phyloP scores from a whole-genome alignment of 2,329 filamentous ascomycete species.

The Aquanectria penicillioides region DNA sequence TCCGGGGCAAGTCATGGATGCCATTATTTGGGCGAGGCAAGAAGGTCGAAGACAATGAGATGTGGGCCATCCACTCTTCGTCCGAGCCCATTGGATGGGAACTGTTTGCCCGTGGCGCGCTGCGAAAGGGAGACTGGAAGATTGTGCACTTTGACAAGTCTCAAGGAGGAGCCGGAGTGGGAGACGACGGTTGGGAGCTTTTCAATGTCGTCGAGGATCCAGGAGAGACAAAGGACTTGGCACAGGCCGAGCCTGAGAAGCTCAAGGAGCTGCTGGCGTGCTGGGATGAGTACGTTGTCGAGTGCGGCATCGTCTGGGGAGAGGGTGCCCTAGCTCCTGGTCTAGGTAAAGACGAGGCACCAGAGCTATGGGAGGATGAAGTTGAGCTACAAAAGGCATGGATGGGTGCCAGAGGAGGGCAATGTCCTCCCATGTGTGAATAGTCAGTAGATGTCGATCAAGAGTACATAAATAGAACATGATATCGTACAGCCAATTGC shows the following conservation, averaged over 20 bases:
- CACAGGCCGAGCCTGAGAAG: slow-evolving; percentile 10
- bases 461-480: too few relatives aligned
- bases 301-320: slow-evolving; percentile 22
- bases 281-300: slow-evolving; percentile 47
- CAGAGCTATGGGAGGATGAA: not conserved
- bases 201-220: not conserved
- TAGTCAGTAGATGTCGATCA: too few relatives aligned
- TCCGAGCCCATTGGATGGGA: slow-evolving; percentile 30
- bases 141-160: slow-evolving; percentile 41
- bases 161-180: slow-evolving; percentile 32
- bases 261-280: slow-evolving; percentile 41
- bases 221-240: slow-evolving; percentile 4
- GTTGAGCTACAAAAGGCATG: not conserved
- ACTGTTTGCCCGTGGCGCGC: slow-evolving; percentile 45
- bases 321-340: not conserved
- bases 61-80: not conserved
- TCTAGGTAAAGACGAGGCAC: slow-evolving; percentile 8
- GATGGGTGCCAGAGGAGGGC: not conserved
- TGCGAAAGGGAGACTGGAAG: slow-evolving; percentile 49
- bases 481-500: too few relatives aligned
- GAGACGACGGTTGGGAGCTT: slow-evolving; percentile 31
- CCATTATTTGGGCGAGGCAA: not conserved
- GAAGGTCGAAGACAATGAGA: not conserved
- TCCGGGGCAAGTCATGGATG: slow-evolving; percentile 54
- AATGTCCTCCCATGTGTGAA: too few relatives aligned